Evolutionary conservation across 345 rosid genomes (phyloP).

Genomic region (Limnanthes douglasii): DNA sequence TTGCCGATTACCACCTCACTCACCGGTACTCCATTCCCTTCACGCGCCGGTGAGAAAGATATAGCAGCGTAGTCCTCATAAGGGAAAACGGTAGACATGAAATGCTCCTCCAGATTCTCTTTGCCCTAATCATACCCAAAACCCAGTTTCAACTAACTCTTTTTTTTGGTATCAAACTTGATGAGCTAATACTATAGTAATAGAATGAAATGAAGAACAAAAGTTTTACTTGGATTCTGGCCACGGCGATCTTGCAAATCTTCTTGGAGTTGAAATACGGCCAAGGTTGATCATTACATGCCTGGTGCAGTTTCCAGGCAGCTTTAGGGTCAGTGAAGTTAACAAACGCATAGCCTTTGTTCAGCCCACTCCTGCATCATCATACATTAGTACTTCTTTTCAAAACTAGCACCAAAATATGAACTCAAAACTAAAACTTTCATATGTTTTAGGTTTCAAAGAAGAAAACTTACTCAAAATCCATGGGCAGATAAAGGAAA

Average conservation of each 20-base stretch:
- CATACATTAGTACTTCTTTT: no score
- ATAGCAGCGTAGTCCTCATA: constrained; percentile 28
- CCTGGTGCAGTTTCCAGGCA: constrained; percentile 18
- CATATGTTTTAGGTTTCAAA: neutral
- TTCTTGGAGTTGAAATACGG: constrained; percentile 22
- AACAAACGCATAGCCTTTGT: constrained; percentile 50
- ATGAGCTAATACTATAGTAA: neutral
- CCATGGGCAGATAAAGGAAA: constrained; percentile 50
- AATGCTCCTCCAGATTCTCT: constrained; percentile 19
- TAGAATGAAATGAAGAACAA: neutral
- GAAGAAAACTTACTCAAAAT: constrained; percentile 20
- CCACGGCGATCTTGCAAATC: constrained; percentile 21
- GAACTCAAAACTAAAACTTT: neutral
- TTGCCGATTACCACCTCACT: no score
- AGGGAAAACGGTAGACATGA: constrained; percentile 15
- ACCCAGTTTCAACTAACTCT: neutral
- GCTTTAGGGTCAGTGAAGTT: constrained; percentile 36
- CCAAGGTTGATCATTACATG: constrained; percentile 20
- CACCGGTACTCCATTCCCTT: constrained; percentile 17
- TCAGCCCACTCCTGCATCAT: constrained; percentile 20
- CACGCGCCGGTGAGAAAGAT: constrained; percentile 19
- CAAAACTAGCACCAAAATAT: no score
- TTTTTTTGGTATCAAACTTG: neutral
- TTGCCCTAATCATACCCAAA: constrained; percentile 18
- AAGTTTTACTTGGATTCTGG: constrained; percentile 50